Percentiles rank a stretch among this genome's conserved stretches.
Conservation (phyloP, 2,329 filamentous ascomycete species). For the Hawksworthiomyces lignivorus region DNA sequence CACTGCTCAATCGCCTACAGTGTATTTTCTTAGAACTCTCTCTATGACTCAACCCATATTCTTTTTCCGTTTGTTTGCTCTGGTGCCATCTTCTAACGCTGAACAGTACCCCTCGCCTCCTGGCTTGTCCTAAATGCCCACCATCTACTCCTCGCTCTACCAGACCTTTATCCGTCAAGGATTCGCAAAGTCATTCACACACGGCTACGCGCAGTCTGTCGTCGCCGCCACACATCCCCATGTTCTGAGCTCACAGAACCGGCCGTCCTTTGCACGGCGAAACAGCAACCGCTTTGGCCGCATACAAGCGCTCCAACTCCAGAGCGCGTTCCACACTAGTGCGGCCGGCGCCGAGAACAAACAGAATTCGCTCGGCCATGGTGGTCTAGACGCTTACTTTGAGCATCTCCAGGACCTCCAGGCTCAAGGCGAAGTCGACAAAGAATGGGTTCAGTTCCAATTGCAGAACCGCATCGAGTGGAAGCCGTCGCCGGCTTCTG, state of each 20-base stretch:
- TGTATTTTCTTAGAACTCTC: no score
- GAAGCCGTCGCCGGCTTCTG: slow-evolving; percentile 56
- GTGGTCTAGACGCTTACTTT: slow-evolving; percentile 81
- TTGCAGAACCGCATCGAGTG: slow-evolving; percentile 84
- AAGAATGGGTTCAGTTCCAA: slow-evolving; percentile 88
- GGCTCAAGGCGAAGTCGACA: slow-evolving; percentile 56
- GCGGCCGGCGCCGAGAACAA: slow-evolving; percentile 51
- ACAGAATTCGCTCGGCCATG: slow-evolving; percentile 42
- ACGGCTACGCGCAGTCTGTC: slow-evolving; percentile 96
- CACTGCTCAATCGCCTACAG: no score
- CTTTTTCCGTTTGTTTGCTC: background rate
- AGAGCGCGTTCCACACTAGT: slow-evolving; percentile 66
- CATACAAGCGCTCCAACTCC: slow-evolving; percentile 57
- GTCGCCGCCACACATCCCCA: slow-evolving; percentile 82
- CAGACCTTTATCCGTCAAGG: slow-evolving; percentile 90
- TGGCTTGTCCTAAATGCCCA: slow-evolving; percentile 83
- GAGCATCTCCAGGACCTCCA: slow-evolving; percentile 81
- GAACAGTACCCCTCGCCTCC: slow-evolving; percentile 46
- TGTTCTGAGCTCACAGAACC: slow-evolving; percentile 67
- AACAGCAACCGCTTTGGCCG: slow-evolving; percentile 47
- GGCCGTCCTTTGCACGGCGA: slow-evolving; percentile 54
- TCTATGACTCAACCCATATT: background rate
- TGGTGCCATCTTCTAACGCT: slow-evolving; percentile 9
- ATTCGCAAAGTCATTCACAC: slow-evolving; percentile 92
- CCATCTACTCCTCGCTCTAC: slow-evolving; percentile 61